These are phyloP conservation scores for Calocera cornea DNA, from an alignment of 768 basidiomycete genomes.

Conservation along the genomic window DNA sequence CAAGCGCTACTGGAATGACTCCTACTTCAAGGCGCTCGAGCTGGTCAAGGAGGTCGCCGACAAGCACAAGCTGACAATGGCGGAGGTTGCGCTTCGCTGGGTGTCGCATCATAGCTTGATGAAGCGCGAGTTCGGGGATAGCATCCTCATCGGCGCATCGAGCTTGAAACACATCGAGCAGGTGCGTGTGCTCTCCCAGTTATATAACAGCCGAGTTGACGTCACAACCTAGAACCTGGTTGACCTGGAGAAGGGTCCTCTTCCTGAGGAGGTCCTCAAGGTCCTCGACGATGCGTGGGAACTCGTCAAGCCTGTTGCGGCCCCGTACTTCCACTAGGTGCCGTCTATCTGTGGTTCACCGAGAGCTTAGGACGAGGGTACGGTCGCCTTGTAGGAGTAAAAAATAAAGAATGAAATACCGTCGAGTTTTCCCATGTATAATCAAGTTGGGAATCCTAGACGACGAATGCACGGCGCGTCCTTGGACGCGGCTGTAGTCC, in stretches of 20 bases:
- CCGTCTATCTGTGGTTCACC: not conserved
- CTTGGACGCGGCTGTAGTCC: too few relatives aligned
- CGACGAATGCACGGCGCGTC: too few relatives aligned
- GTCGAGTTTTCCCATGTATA: too few relatives aligned
- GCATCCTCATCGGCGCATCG: conserved; percentile 51
- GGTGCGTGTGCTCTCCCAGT: conserved; percentile 16
- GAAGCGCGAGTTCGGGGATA: conserved; percentile 35
- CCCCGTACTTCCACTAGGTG: conserved; percentile 27
- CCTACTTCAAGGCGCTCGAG: conserved; percentile 39
- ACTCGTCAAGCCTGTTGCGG: conserved; percentile 30
- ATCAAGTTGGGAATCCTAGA: too few relatives aligned
- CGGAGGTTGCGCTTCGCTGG: conserved; percentile 36
- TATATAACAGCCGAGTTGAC: not conserved
- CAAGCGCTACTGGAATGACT: conserved; percentile 41
- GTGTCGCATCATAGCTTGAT: conserved; percentile 36
- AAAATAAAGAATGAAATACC: too few relatives aligned
- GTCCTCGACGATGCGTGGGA: conserved; percentile 41
- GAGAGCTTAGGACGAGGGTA: too few relatives aligned
- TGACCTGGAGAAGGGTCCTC: conserved; percentile 42
- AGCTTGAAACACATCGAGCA: conserved; percentile 43
- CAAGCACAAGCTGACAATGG: conserved; percentile 26
- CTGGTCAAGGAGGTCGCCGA: conserved; percentile 32
- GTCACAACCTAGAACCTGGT: conserved; percentile 28
- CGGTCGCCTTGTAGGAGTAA: too few relatives aligned
- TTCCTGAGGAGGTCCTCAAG: conserved; percentile 38